Evolutionary conservation across 202 grass and related monocot genomes (phyloP), one percentile per base, ranked within the genome.

Genomic region (Zizania palustris): DNA sequence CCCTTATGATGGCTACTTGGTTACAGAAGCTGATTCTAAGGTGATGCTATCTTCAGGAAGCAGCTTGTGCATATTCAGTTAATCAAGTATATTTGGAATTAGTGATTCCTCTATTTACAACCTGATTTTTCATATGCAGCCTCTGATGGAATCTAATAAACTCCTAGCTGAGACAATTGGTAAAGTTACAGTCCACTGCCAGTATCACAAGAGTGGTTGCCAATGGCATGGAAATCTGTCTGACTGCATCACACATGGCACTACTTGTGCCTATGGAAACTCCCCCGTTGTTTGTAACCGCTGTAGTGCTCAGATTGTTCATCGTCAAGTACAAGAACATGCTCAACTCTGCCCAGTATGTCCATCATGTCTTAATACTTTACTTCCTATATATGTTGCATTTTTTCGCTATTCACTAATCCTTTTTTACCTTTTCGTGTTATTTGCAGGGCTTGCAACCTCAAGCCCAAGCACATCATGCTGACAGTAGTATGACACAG

Each of bases 11-110:
- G 96, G 96, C 33, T 99, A 99, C 68, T 89, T 99, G 67, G 96
- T 99, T 64, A 99, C 89, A 40, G 88, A 96, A 91, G 83, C 92
- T 11, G 96, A 99, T 81, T 96, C 92, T n/a, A 99, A 99, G 96
- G 92, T 99, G 80, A 71, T 36, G 6, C 13, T 53, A 59, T 79
- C 60, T 51, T 45, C 35, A 75, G 19, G 69, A 49, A 80, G 51
- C 74, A 16, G 0, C 14, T 16, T 83, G 45, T 69, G 43, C 71
- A 48, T 15, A 60, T 51, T 75, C 44, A 40, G n/a, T 50, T 82
- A 9, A 45, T 45, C 44, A 45, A 40, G 4, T 16, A 43, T 81
- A 56, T 40, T 80, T 50, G 45, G 1, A 48, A 20, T 56, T 82
- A 66, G 22, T 22, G 4, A 7, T 13, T 48, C n/a, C 43, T 81